Evolutionary conservation across 768 basidiomycete genomes (phyloP), one percentile per base, ranked within the genome.

Genomic region (Kwoniella sp.): DNA sequence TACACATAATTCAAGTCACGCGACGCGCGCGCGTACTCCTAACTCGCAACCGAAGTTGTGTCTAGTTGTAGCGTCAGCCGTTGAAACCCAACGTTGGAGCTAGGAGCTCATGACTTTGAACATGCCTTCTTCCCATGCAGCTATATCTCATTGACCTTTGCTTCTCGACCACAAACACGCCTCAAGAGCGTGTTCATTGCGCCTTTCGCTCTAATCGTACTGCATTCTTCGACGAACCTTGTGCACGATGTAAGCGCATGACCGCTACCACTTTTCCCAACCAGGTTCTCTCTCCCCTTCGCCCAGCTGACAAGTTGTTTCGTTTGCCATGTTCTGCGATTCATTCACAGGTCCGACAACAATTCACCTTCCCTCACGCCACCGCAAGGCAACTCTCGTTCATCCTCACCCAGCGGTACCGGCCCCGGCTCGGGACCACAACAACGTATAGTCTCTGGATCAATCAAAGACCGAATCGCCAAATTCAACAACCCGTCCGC

Each of bases 401-500:
- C 51, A 17, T 64, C 62, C 0, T 64, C 62, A 17, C 62, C 27
- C 2, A 44, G 40, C 40, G 40, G 40, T 19, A 44, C 40, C 40
- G 40, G 40, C 3, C 8, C 6, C 33, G n/a, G n/a, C n/a, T n/a
- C n/a, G n/a, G 33, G 33, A 33, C 55, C 56, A 22, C 62, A 64
- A 53, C 55, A 53, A 21, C 72, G 73, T 15, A 52, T 64, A 36
- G 71, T 77, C 19, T 70, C 70, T 17, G 75, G 73, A n/a, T 74
- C 75, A 5, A 67, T 77, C 64, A 77, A 77, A 72, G 75, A 77
- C 52, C 64, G 75, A 27, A 77, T 77, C 30, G 75, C 75, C 1
- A 70, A 67, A 55, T 77, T 77, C 65, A 72, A 77, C 64, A 72
- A 74, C 46, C 71, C 72, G 13, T 68, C 69, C 27, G 75, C 75